Conservation (phyloP, 257 asterid genomes). For the Solanum bulbocastanum region DNA sequence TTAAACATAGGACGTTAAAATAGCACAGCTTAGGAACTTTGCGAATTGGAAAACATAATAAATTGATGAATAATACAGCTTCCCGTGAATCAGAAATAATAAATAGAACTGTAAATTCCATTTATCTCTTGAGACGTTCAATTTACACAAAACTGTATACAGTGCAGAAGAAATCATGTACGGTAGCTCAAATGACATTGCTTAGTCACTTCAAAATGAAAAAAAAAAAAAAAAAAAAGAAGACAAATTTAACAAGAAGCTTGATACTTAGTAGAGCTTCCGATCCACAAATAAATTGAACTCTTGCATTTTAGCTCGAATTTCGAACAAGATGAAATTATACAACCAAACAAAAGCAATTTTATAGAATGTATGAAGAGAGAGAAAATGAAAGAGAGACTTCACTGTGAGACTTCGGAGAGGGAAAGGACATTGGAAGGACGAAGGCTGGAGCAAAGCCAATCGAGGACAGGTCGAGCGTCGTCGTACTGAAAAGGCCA, state of each 20-base stretch:
- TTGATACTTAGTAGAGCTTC: not conserved
- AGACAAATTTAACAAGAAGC: not conserved
- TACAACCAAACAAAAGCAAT: not conserved
- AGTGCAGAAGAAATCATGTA: not conserved
- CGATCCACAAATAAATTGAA: not conserved
- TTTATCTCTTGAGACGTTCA: not conserved
- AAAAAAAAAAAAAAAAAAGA: not conserved
- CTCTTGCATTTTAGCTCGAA: not conserved
- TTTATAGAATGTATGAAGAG: not conserved
- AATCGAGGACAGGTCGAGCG: constrained; percentile 88
- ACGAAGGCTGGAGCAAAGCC: constrained; percentile 96
- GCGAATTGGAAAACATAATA: not conserved
- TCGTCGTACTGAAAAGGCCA: constrained; percentile 99
- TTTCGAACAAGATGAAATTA: not conserved
- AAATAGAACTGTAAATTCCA: not conserved
- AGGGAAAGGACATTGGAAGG: constrained; percentile 87
- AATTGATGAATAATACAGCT: not conserved
- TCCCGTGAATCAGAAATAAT: not conserved
- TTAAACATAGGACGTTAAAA: not conserved
- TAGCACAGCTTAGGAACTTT: not conserved
- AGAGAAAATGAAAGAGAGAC: not conserved
- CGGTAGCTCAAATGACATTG: not conserved
- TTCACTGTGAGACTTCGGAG: constrained; percentile 76
- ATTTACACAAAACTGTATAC: not conserved
- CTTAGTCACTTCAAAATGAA: not conserved